phyloP scores from a whole-genome alignment of 345 rosid species.

The Euphorbia lathyris region DNA sequence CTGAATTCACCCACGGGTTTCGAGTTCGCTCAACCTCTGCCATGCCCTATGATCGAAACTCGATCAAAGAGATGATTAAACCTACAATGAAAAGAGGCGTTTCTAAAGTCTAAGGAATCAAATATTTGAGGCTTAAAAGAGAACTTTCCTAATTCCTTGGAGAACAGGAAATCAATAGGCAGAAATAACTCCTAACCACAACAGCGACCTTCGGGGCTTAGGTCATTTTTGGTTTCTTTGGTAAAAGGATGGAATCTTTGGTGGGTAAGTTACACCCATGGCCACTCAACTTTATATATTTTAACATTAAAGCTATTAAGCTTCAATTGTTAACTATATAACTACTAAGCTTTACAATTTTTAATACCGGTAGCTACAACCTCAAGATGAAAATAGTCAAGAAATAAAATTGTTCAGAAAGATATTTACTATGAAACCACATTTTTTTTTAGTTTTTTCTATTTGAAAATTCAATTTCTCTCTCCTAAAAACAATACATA shows the following conservation, averaged over 20 bases:
- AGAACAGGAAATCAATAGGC: constrained; percentile 2
- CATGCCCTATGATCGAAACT: not conserved
- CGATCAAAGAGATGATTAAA: not conserved
- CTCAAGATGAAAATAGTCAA: too few species aligned
- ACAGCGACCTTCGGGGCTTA: not conserved
- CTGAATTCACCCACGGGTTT: constrained; percentile 21
- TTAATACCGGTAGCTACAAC: too few species aligned
- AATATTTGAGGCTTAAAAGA: not conserved
- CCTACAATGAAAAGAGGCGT: not conserved
- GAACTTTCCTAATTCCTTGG: constrained; percentile 30
- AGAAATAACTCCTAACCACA: not conserved
- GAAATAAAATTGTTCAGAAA: too few species aligned
- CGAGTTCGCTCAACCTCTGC: constrained; percentile 10
- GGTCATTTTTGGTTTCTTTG: constrained; percentile 24
- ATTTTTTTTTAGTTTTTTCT: too few species aligned
- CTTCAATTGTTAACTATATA: too few species aligned
- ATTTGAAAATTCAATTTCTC: too few species aligned
- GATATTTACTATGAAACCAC: too few species aligned
- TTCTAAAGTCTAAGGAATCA: not conserved
- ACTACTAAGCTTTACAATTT: too few species aligned
- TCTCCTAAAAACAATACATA: too few species aligned
- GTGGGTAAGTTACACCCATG: too few species aligned
- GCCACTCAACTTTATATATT: too few species aligned
- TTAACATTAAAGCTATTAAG: too few species aligned
- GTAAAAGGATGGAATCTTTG: not conserved